Conservation (phyloP, 306 rosid genomes). For the Amphicarpaea edgeworthii region DNA sequence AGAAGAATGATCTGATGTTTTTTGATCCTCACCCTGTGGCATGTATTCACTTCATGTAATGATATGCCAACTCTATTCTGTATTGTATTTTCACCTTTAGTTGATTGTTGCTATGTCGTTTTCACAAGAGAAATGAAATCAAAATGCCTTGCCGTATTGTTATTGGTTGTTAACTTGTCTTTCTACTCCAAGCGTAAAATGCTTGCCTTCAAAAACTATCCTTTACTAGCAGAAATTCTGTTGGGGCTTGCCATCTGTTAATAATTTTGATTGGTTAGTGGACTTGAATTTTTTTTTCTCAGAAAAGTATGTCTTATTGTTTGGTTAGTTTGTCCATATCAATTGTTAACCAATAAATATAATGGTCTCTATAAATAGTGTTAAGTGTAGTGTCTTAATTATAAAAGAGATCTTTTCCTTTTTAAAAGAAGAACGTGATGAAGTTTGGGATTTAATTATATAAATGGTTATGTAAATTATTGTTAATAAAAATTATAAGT, state of each 20-base stretch:
- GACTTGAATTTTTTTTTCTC: neutral
- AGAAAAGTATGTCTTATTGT: neutral
- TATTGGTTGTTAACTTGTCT: neutral
- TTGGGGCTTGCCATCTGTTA: neutral
- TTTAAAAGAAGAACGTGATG: neutral
- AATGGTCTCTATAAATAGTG: neutral
- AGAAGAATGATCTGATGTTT: slow-evolving; percentile 18
- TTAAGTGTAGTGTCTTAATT: neutral
- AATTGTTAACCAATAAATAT: neutral
- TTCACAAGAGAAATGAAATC: slow-evolving; percentile 25
- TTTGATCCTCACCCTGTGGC: slow-evolving; percentile 9
- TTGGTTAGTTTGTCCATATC: neutral
- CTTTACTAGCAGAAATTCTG: neutral
- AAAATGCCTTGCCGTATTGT: neutral
- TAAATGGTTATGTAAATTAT: too few species aligned
- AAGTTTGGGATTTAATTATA: too few species aligned
- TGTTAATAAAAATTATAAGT: too few species aligned
- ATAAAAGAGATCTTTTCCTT: neutral
- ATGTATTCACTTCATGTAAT: slow-evolving; percentile 31
- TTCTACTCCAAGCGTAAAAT: slow-evolving; percentile 1
- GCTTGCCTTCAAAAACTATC: neutral
- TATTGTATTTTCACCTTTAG: slow-evolving; percentile 24
- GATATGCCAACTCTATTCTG: slow-evolving; percentile 35
- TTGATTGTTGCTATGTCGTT: slow-evolving; percentile 11
- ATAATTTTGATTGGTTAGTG: neutral